Percentiles rank a stretch among this genome's conserved stretches.
Conservation (phyloP, 345 rosid species). For the Aethionema arabicum region DNA sequence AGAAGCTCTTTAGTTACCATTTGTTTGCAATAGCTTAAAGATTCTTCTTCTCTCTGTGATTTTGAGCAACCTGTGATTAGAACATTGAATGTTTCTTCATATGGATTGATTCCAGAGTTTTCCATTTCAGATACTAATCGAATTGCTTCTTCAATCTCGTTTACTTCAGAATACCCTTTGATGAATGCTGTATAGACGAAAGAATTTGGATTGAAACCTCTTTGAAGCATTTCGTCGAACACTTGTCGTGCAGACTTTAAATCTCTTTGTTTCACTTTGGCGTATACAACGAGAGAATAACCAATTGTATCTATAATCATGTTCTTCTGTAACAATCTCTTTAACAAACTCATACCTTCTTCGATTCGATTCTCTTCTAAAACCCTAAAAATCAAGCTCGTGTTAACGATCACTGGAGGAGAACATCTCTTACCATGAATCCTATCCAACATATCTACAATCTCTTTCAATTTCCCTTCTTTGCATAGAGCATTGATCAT, state of each 20-base stretch:
- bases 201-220: conserved; percentile 61
- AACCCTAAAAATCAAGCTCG: conserved; percentile 52
- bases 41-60: conserved; percentile 45
- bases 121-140: conserved; percentile 56
- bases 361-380: conserved; percentile 54
- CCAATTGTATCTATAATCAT: conserved; percentile 68
- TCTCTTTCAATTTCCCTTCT: conserved; percentile 57
- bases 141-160: conserved; percentile 49
- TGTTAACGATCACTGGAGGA: conserved; percentile 60
- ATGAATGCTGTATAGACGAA: conserved; percentile 60
- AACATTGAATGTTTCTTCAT: conserved; percentile 52
- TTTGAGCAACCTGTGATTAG: conserved; percentile 55
- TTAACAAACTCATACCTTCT: conserved; percentile 52
- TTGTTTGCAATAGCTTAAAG: conserved; percentile 46
- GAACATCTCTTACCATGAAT: conserved; percentile 68
- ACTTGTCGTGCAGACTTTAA: conserved; percentile 49
- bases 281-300: conserved; percentile 57
- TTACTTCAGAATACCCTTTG: conserved; percentile 44
- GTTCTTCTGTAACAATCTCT: conserved; percentile 66
- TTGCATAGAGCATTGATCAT: conserved; percentile 70
- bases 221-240: conserved; percentile 64
- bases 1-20: conserved; percentile 49
- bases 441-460: conserved; percentile 55
- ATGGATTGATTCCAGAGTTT: conserved; percentile 48
- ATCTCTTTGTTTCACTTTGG: conserved; percentile 46